Base-by-base conservation (phyloP, 371 early-diverging fungal species). In the Rhizomucor pusillus region DNA sequence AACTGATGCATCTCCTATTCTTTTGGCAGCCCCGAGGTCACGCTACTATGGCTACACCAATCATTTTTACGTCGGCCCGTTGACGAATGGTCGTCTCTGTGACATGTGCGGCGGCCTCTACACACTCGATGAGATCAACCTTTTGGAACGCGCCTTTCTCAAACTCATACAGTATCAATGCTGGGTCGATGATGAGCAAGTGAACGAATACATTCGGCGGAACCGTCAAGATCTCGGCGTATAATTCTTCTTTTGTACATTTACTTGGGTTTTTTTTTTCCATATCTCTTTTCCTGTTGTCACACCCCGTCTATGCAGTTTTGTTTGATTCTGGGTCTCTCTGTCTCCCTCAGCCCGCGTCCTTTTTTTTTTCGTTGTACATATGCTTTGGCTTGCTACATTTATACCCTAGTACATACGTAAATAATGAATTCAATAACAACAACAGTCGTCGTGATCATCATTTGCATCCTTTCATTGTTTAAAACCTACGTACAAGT, bases 91-190 rank as follows among this genome's bases (percentile, higher is more conserved):
- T 33, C 66, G 66, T 5, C 46, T 76, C 9, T 65, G 62, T 50
- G 67, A 70, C 24, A 62, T 76, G 23, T 73, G 73, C 34, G 54
- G 58, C 25, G 73, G 73, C 2, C 43, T 76, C 7, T 76, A 63
- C 24, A 58, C 66, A 4, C 44, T 69, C 10, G 47, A 68, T 12
- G 77, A 73, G 36, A 67, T 76, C 12, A 54, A 65, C n/a, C 63
- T 66, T 16, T 14, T 76, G 5, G 77, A 76, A 56, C 57, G 66
- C 5, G 71, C 66, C 1, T 76, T 76, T 50, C 50, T 76, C n/a
- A 73, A 73, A 40, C 39, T 76, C n/a, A 63, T 76, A 44, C 59
- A 66, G 11, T 73, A 76, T 47, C 55, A 64, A 34, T 72, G 71
- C n/a, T 76, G 68, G 68, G 71, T 76, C 1, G 69, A 70, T 54